phyloP scores from a whole-genome alignment of 441 rosid species.

The Rhodomyrtus psidioides region DNA sequence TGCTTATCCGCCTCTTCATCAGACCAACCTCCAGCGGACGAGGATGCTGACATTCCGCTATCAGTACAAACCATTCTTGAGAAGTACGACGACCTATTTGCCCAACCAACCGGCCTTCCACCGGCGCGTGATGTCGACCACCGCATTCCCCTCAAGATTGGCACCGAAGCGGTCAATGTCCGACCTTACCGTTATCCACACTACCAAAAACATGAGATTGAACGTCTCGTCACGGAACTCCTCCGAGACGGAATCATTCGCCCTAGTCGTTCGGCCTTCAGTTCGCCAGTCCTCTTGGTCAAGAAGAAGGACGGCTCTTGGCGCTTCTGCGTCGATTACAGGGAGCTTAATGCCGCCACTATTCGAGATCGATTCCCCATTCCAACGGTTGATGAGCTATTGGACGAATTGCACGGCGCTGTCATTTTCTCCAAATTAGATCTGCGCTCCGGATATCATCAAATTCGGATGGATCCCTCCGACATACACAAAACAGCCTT shows the following conservation, averaged over 20 bases:
- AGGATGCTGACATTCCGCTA: too few species aligned
- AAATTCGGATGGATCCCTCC: background rate
- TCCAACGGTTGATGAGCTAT: background rate
- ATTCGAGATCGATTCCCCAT: background rate
- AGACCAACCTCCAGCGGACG: too few species aligned
- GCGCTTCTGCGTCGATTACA: background rate
- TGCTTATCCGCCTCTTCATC: too few species aligned
- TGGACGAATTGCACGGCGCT: background rate
- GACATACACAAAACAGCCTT: background rate
- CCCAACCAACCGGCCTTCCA: background rate
- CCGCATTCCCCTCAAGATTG: too few species aligned
- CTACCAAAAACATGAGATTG: background rate
- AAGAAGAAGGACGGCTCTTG: background rate
- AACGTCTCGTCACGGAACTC: background rate
- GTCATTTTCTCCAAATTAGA: too few species aligned
- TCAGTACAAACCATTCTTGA: too few species aligned
- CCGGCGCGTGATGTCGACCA: background rate
- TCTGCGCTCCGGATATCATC: background rate
- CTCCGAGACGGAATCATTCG: background rate
- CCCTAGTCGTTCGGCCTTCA: background rate
- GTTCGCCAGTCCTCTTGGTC: background rate
- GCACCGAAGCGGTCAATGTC: background rate
- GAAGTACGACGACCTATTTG: background rate
- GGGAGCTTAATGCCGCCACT: background rate
- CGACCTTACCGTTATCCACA: background rate